These are phyloP conservation scores for Harringtonia aguacate DNA, from an alignment of 2,329 filamentous ascomycete genomes.

Conservation along the genomic window DNA sequence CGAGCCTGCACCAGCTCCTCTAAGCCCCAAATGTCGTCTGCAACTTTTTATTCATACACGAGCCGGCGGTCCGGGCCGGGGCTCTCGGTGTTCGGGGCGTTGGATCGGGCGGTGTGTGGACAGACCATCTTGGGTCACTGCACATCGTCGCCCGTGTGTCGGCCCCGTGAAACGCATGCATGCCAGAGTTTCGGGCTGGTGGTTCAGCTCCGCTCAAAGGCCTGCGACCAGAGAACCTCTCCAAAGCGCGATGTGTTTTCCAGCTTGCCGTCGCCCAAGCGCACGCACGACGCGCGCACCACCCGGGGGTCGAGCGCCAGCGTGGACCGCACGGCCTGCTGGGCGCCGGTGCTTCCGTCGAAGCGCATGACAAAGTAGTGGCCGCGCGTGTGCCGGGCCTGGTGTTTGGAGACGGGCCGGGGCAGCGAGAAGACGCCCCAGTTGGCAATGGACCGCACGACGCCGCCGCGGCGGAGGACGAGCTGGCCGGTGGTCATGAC, in stretches of 20 bases:
- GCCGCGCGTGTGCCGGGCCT: conserved; percentile 71
- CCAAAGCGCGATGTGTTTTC: conserved; percentile 48
- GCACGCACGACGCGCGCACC: conserved; percentile 78
- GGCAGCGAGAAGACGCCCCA: conserved; percentile 91
- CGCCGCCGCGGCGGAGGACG: conserved; percentile 73
- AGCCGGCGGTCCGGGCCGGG: no score
- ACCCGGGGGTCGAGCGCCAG: conserved; percentile 81
- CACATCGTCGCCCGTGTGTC: no score
- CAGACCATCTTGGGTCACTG: no score
- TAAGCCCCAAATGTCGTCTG: no score
- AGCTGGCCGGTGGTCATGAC: conserved; percentile 74
- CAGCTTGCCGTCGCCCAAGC: conserved; percentile 74
- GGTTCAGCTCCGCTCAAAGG: conserved; percentile 14
- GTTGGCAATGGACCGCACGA: conserved; percentile 86
- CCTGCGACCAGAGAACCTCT: conserved; percentile 35
- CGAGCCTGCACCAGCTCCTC: no score
- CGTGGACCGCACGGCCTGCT: conserved; percentile 64
- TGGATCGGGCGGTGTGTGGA: no score
- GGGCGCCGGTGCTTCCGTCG: conserved; percentile 63
- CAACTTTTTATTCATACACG: no score
- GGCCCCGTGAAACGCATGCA: no score
- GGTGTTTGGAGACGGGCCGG: conserved; percentile 65
- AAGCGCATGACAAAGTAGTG: conserved; percentile 99
- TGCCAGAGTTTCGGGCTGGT: no score
- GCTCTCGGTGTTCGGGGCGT: no score